These are phyloP conservation scores for Colletotrichum sp. DNA, from an alignment of 2,329 filamentous ascomycete genomes.

Conservation along the genomic window DNA sequence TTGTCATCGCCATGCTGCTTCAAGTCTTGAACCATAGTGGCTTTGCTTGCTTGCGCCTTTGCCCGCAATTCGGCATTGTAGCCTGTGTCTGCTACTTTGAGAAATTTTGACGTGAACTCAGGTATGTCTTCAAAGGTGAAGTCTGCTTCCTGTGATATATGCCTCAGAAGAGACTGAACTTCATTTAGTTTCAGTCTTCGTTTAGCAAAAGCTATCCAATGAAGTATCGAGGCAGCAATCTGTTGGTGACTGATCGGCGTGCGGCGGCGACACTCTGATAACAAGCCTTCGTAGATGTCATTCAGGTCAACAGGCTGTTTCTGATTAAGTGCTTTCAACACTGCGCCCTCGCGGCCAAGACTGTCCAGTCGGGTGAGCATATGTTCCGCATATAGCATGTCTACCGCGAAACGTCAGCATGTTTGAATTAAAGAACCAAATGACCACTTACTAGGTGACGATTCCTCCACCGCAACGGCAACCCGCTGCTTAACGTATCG, in stretches of 20 bases:
- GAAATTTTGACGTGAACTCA: not conserved
- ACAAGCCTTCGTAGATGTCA: not conserved
- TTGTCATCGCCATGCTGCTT: not conserved
- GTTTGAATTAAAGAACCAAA: accelerated
- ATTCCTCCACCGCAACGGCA: not conserved
- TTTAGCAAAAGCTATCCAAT: not conserved
- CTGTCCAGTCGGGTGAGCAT: not conserved
- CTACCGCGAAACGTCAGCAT: not conserved
- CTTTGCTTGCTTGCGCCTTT: not conserved
- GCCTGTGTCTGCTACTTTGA: not conserved
- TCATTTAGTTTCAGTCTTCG: not conserved
- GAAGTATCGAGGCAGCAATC: not conserved
- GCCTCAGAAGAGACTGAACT: not conserved
- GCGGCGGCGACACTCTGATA: not conserved
- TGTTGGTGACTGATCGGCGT: not conserved
- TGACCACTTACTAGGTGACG: not conserved
- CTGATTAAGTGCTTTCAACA: not conserved
- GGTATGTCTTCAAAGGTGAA: not conserved
- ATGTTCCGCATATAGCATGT: not conserved
- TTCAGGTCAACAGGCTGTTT: not conserved
- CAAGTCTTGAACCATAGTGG: not conserved
- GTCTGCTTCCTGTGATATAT: not conserved
- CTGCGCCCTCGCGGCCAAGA: not conserved
- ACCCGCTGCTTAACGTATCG: not conserved
- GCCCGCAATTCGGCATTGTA: not conserved